Base-by-base conservation (phyloP, 2,329 filamentous ascomycete genomes). In the Alternaria solani region DNA sequence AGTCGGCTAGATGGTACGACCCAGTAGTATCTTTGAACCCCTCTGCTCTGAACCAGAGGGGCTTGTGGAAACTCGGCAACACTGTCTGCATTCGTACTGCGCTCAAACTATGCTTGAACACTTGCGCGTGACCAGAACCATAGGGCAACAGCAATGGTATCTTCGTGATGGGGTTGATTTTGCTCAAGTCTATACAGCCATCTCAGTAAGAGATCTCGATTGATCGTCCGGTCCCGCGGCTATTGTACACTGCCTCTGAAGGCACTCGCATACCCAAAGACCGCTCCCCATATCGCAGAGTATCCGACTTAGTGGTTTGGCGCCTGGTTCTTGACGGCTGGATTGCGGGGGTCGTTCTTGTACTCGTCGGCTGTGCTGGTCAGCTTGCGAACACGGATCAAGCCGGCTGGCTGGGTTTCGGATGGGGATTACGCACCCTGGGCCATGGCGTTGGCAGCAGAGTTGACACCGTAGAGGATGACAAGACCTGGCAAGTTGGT, bases 341-440 rank as follows among this genome's bases (percentile, higher is more conserved):
- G 89, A 88, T 97, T 97, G 82, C 94, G 89, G 70, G 94, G 93
- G 83, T 98, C 94, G 86, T 97, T 96, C 89, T 94, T 96, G 88
- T 88, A 97, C 85, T 98, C 93, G 74, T 91, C 92, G 85, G 89
- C 94, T 98, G 55, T 42, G 39, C 38, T 39, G 2, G 65, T 78
- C 51, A 78, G 72, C 41, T 51, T 51, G 25, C 44, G 39, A 55
- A 55, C 39, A 57, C 51, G 28, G 18, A 49, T 12, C 32, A 26
- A 52, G 42, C 23, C n/a, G 23, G 32, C 28, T 12, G 30, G 16
- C 36, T 48, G 25, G 7, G 16, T 12, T 14, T 12, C 16, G 11
- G 11, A 41, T 20, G 25, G 34, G 34, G 49, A 34, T 12, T 53
- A 87, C 88, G 81, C 88, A 98, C 94, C 87, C 80, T 88, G 84